phyloP scores from a whole-genome alignment of 208 protist species.

The Novymonas esmeraldas region DNA sequence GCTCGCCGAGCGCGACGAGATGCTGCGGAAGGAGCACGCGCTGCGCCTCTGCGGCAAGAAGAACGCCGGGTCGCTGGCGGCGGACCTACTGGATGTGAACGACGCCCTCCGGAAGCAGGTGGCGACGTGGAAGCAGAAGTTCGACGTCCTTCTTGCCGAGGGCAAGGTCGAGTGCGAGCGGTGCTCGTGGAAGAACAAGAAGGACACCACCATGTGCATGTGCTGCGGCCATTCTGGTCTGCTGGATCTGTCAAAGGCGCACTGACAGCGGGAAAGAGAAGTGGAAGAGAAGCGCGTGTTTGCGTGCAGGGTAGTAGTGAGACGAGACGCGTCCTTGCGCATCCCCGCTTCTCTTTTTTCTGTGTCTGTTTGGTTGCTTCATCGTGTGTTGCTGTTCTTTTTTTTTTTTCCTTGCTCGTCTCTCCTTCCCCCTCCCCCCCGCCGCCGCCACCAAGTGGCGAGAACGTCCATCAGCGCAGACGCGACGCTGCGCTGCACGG shows the following conservation, averaged over 20 bases:
- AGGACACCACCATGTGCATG: slow-evolving; percentile 46
- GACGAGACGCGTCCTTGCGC: no score
- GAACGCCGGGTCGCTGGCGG: slow-evolving; percentile 62
- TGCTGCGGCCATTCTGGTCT: slow-evolving; percentile 64
- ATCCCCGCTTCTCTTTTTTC: no score
- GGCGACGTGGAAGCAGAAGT: slow-evolving; percentile 53
- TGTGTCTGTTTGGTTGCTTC: no score
- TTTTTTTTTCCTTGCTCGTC: slow-evolving; percentile 2
- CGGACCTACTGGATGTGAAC: slow-evolving; percentile 68
- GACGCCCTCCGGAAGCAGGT: slow-evolving; percentile 59
- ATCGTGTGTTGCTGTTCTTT: background rate
- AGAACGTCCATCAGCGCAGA: no score
- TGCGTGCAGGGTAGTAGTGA: no score
- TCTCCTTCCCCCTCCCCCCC: no score
- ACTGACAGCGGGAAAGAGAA: background rate
- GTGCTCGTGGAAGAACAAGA: slow-evolving; percentile 64
- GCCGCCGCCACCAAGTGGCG: no score
- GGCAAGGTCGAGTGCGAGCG: slow-evolving; percentile 79
- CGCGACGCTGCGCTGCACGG: background rate
- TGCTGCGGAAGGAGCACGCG: slow-evolving; percentile 61
- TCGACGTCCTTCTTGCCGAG: slow-evolving; percentile 51
- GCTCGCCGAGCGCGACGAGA: slow-evolving; percentile 61
- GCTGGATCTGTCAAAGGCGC: slow-evolving; percentile 18
- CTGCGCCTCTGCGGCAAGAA: slow-evolving; percentile 62
- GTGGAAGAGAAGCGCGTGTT: no score